Conservation (phyloP, 139 green algal genomes). For the Marvania coccoides region DNA sequence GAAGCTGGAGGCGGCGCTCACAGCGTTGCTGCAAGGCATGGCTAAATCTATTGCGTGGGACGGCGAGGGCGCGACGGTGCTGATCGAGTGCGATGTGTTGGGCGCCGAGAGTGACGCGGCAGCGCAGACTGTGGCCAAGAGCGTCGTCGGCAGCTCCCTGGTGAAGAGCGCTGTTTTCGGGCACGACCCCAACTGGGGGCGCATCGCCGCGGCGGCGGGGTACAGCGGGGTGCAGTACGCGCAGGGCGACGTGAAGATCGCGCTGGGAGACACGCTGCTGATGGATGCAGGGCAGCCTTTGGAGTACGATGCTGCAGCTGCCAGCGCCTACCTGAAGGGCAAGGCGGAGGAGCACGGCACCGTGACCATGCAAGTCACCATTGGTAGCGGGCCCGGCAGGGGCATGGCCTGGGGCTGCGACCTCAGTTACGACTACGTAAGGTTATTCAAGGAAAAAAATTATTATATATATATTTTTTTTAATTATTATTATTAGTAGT, state of each 20-base stretch:
- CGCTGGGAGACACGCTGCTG: conserved; percentile 68
- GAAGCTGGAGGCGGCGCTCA: conserved; percentile 78
- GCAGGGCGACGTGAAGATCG: conserved; percentile 70
- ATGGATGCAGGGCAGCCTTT: conserved; percentile 94
- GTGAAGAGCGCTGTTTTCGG: conserved; percentile 93
- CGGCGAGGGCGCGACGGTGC: conserved; percentile 92
- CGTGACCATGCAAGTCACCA: conserved; percentile 44
- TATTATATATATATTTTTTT: too few relatives aligned
- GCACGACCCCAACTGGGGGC: conserved; percentile 97
- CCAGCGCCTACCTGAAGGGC: conserved; percentile 85
- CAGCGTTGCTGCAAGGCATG: conserved; percentile 79
- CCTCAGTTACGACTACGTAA: conserved; percentile 80
- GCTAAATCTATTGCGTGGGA: conserved; percentile 98
- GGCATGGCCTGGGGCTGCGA: conserved; percentile 81
- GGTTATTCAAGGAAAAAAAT: too few relatives aligned
- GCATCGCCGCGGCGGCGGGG: conserved; percentile 92
- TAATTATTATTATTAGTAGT: too few relatives aligned
- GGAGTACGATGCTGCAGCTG: conserved; percentile 76
- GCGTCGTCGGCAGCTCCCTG: conserved; percentile 73
- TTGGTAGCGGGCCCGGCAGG: conserved; percentile 49
- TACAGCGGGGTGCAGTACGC: conserved; percentile 82
- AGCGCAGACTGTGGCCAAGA: conserved; percentile 65
- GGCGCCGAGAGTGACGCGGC: conserved; percentile 36
- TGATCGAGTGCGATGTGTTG: conserved; percentile 78
- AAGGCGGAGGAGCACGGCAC: conserved; percentile 71